phyloP scores from a whole-genome alignment of 1,284 basidiomycete genomes.

The Heterobasidion annosum region DNA sequence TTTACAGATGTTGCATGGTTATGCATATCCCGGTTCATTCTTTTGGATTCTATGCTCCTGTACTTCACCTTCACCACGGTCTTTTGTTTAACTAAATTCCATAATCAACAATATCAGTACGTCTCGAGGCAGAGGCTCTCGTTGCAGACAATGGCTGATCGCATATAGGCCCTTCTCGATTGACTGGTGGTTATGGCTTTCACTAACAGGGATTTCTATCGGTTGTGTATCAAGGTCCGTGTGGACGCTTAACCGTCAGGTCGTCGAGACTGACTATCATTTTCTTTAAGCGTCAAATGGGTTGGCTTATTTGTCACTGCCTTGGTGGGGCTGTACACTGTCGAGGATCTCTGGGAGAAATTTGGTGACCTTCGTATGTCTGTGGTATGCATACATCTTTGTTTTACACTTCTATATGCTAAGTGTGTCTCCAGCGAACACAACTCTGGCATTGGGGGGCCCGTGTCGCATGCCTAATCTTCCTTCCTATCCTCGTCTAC shows the following conservation, averaged over 20 bases:
- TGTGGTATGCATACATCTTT: conserved; percentile 41
- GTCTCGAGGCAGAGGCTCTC: conserved; percentile 17
- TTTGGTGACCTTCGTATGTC: conserved; percentile 95
- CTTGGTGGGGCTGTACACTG: conserved; percentile 91
- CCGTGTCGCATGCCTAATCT: conserved; percentile 78
- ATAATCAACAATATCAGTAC: conserved; percentile 89
- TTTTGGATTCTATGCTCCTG: conserved; percentile 95
- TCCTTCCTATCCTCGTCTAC: conserved; percentile 88
- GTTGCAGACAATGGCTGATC: conserved; percentile 5
- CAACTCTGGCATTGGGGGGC: conserved; percentile 92
- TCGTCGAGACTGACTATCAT: neutral
- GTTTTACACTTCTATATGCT: conserved; percentile 6
- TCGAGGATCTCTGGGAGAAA: conserved; percentile 98
- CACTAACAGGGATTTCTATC: conserved; percentile 86
- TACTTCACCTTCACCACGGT: conserved; percentile 98
- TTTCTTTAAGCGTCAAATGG: conserved; percentile 77
- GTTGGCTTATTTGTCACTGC: conserved; percentile 94
- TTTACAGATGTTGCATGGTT: conserved; percentile 89
- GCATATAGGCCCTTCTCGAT: conserved; percentile 72
- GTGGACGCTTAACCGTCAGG: neutral
- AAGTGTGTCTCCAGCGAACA: conserved; percentile 39
- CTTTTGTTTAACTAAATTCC: conserved; percentile 93
- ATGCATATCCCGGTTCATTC: conserved; percentile 93
- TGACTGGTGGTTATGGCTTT: conserved; percentile 97
- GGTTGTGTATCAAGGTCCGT: conserved; percentile 86